phyloP scores from a whole-genome alignment of 805 yeast genomes.

The Kodamaea fukazawae region DNA sequence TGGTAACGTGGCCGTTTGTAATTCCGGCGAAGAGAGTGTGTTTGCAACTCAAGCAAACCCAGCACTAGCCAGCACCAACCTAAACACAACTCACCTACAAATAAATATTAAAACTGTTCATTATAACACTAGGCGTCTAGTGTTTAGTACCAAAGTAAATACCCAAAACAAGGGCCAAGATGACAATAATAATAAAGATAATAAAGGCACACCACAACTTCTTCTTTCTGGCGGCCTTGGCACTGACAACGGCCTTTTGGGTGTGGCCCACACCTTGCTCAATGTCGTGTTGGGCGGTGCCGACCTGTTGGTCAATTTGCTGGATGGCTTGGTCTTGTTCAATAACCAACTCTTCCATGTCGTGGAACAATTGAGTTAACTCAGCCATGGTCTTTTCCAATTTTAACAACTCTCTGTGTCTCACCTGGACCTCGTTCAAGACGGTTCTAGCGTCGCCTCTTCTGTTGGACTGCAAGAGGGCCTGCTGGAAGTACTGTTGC shows the following conservation, averaged over 20 bases:
- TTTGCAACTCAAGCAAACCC: too few relatives aligned
- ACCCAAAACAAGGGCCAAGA: conserved; percentile 69
- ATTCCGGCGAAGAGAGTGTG: too few relatives aligned
- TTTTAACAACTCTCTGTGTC: conserved; percentile 93
- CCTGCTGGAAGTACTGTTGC: conserved; percentile 93
- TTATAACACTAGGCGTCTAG: too few relatives aligned
- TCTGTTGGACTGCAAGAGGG: conserved; percentile 79
- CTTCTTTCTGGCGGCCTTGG: conserved; percentile 87
- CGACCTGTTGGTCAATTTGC: conserved; percentile 77
- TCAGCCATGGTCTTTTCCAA: conserved; percentile 95
- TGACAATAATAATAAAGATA: conserved; percentile 53
- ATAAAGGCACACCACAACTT: conserved; percentile 81
- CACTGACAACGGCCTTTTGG: conserved; percentile 81
- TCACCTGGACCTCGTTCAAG: conserved; percentile 88
- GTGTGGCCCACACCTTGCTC: conserved; percentile 95
- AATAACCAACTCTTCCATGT: conserved; percentile 93
- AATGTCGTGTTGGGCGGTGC: conserved; percentile 81
- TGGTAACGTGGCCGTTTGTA: too few relatives aligned
- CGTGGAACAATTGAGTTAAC: conserved; percentile 89
- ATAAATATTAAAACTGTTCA: too few relatives aligned
- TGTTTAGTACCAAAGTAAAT: conserved; percentile 46
- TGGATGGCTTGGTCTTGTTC: conserved; percentile 90
- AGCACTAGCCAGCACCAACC: too few relatives aligned
- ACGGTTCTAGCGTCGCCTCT: conserved; percentile 95
- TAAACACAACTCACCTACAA: too few relatives aligned